Conservation (phyloP, 495 filamentous ascomycete species). For the Pyrenula aspistea region DNA sequence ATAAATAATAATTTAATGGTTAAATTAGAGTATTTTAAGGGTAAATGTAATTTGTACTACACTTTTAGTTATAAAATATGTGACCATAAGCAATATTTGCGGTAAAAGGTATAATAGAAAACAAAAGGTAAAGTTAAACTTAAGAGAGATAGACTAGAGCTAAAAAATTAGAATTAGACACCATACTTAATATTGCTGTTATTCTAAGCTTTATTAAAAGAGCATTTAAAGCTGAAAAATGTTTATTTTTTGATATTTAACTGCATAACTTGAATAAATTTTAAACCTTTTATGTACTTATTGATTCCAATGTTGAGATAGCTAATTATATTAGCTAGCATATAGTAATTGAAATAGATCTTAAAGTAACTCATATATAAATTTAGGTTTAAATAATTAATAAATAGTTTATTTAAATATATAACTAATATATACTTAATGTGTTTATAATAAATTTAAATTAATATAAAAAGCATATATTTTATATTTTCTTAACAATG, state of each 20-base stretch:
- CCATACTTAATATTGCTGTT: slow-evolving; percentile 11
- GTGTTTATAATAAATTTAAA: slow-evolving; percentile 4
- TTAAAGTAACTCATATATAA: background rate
- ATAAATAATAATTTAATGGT: no score
- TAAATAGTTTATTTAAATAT: background rate
- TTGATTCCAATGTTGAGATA: slow-evolving; percentile 5
- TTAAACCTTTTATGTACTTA: slow-evolving; percentile 1
- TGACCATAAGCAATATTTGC: no score
- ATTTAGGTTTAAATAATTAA: slow-evolving; percentile 3
- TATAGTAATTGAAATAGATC: background rate
- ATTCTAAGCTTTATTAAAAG: background rate
- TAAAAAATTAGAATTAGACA: slow-evolving; percentile 8
- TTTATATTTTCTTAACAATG: background rate
- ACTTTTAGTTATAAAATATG: no score
- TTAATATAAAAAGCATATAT: background rate
- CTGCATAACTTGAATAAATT: background rate
- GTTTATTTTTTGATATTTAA: background rate
- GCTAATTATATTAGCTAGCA: background rate
- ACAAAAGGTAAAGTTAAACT: background rate
- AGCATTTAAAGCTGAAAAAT: background rate
- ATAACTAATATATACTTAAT: slow-evolving; percentile 1
- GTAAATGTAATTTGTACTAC: no score
- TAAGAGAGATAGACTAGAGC: background rate
- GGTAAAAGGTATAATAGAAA: no score
- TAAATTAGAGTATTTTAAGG: no score